phyloP scores from a whole-genome alignment of 805 yeast species.

The Saccharomyces cerevisiae region DNA sequence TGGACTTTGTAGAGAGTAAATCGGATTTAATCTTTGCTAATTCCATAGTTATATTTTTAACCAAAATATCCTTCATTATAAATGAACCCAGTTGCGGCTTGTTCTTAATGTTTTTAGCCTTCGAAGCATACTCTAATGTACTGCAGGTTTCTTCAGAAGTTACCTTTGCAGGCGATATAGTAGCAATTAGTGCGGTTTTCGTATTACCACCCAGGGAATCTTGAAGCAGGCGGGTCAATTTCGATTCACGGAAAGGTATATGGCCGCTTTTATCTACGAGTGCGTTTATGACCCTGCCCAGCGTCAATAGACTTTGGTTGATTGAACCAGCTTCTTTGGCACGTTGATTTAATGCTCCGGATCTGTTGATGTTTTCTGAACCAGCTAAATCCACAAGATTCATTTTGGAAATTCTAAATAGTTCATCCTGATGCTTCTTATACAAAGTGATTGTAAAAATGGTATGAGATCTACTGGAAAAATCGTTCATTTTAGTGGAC shows the following conservation, averaged over 20 bases:
- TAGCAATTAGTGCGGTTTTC: constrained; percentile 79
- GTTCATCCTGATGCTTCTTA: constrained; percentile 41
- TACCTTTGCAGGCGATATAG: constrained; percentile 72
- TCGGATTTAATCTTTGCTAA: constrained; percentile 47
- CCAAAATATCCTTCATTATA: constrained; percentile 44
- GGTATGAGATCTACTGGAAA: constrained; percentile 70
- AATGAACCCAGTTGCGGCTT: constrained; percentile 59
- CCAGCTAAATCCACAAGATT: constrained; percentile 94
- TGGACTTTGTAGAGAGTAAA: constrained; percentile 50
- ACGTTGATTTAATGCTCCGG: constrained; percentile 80
- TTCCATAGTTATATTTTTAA: constrained; percentile 41
- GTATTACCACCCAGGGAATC: constrained; percentile 85
- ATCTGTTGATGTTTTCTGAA: constrained; percentile 77
- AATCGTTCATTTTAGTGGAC: constrained; percentile 64
- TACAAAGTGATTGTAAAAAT: constrained; percentile 58
- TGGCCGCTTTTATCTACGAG: constrained; percentile 57
- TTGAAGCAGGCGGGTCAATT: constrained; percentile 63
- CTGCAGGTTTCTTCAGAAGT: constrained; percentile 78
- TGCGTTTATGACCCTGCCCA: constrained; percentile 82
- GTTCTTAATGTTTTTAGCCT: constrained; percentile 74
- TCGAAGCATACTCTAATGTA: constrained; percentile 79
- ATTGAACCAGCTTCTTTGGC: constrained; percentile 93
- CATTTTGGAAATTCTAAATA: constrained; percentile 56
- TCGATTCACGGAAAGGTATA: constrained; percentile 81
- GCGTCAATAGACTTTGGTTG: constrained; percentile 76